Base-by-base conservation (phyloP, 352 stramenopile genomes). In the Globisporangium echinulatum region DNA sequence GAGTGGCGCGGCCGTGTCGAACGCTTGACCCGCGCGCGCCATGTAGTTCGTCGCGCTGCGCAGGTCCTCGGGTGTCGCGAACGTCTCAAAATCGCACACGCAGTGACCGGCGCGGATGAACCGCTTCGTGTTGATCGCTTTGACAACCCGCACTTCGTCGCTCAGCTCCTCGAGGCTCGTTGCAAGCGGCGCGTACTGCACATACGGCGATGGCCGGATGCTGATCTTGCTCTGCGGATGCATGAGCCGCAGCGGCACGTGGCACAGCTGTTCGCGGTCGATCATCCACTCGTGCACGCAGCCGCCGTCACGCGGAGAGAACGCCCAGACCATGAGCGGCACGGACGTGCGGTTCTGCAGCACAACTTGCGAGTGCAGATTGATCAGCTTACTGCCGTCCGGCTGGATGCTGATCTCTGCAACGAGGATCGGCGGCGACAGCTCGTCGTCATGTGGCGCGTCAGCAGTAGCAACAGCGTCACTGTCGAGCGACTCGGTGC, bases 161-260 rank as follows among this genome's bases (percentile, higher is more conserved):
- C 81, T 79, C 9, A 96, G 71, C 17, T 92, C 84, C 67, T 92
- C 82, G 15, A 96, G 69, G 43, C 74, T 91, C 8, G 86, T 89
- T 40, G 84, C 82, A 6, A 96, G 51, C 36, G 86, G 86, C 9
- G 86, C 86, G 62, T 93, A 96, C 50, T 94, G 82, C 15, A 93
- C 83, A 51, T 90, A 90, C 7, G 82, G 79, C 1, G 84, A 96
- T 57, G 86, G 86, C 1, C 81, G 72, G 46, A 96, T 80, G 68
- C 86, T 96, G 59, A 96, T 88, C 67, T 93, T 92, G 65, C 82
- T 93, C 33, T 93, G 82, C 10, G 84, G 81, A 39, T 96, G 86
- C 14, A 94, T 91, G 39, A 96, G 73, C 49, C 92, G 70, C 9
- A 96, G 72, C 19, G 86, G 86, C 11, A 96, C 82, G 56, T 94